Conservation (phyloP, 352 stramenopile genomes). For the Peronospora farinosa region DNA sequence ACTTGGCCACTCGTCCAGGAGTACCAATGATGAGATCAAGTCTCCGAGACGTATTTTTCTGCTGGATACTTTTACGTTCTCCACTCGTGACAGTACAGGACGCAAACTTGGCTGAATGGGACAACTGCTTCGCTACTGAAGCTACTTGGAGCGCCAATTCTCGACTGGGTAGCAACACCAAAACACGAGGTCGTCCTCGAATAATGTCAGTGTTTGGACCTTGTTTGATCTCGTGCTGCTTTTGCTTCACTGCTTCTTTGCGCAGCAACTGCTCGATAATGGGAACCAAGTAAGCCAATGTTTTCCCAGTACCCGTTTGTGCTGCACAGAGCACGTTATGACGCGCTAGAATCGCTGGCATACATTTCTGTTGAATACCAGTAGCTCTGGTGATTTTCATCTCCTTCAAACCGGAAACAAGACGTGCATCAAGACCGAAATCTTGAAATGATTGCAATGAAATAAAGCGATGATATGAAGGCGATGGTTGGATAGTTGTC, state of each 20-base stretch:
- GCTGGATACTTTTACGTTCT: conserved; percentile 63
- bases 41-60: conserved; percentile 36
- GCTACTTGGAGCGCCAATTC: conserved; percentile 65
- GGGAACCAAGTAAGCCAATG: conserved; percentile 54
- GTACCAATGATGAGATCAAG: conserved; percentile 75
- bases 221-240: conserved; percentile 10
- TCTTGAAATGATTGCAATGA: conserved; percentile 28
- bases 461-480: not conserved
- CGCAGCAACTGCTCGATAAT: conserved; percentile 49
- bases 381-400: conserved; percentile 46
- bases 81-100: conserved; percentile 57
- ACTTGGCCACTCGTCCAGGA: conserved; percentile 65
- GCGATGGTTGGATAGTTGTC: too few relatives aligned
- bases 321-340: conserved; percentile 58
- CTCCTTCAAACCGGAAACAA: conserved; percentile 39
- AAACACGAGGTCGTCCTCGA: conserved; percentile 35
- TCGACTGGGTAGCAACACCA: conserved; percentile 59
- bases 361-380: conserved; percentile 51
- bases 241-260: conserved; percentile 28
- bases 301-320: conserved; percentile 67
- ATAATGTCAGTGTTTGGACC: conserved; percentile 7
- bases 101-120: conserved; percentile 65
- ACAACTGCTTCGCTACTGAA: conserved; percentile 56
- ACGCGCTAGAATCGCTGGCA: conserved; percentile 37
- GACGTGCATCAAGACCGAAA: conserved; percentile 34